These are phyloP conservation scores for Penicillium olsonii DNA, from an alignment of 2,329 filamentous ascomycete genomes.

Conservation along the genomic window DNA sequence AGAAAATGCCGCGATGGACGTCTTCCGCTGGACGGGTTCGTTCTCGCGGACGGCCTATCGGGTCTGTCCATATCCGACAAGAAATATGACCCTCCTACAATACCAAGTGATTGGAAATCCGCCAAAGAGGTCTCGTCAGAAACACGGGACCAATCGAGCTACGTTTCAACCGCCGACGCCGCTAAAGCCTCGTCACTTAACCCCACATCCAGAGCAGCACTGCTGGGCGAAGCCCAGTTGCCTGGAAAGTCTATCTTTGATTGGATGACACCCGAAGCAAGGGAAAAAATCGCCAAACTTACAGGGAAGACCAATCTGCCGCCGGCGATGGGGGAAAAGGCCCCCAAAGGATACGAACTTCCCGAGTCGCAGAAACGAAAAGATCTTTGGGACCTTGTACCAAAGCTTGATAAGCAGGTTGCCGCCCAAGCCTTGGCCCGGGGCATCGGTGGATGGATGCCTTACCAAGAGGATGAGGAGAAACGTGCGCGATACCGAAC, in stretches of 20 bases:
- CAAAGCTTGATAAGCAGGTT: slow-evolving; percentile 65
- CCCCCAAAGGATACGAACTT: slow-evolving; percentile 63
- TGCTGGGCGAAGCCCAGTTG: slow-evolving; percentile 77
- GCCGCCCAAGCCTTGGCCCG: slow-evolving; percentile 69
- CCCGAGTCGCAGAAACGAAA: slow-evolving; percentile 65
- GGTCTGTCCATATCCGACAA: slow-evolving; percentile 51
- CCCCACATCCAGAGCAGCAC: slow-evolving; percentile 71
- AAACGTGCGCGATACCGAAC: slow-evolving; percentile 80
- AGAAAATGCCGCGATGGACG: slow-evolving; percentile 81
- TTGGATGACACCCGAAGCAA: slow-evolving; percentile 75
- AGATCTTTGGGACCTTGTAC: slow-evolving; percentile 60
- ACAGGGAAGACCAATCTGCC: slow-evolving; percentile 79
- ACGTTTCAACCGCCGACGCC: slow-evolving; percentile 71
- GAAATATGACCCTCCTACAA: slow-evolving; percentile 46
- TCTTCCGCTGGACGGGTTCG: slow-evolving; percentile 76
- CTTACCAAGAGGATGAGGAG: slow-evolving; percentile 77
- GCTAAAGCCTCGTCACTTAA: slow-evolving; percentile 76
- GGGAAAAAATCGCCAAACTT: slow-evolving; percentile 72
- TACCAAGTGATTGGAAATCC: slow-evolving; percentile 68
- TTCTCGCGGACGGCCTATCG: slow-evolving; percentile 61
- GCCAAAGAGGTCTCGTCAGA: slow-evolving; percentile 48
- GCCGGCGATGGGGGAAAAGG: slow-evolving; percentile 71
- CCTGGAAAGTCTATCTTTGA: slow-evolving; percentile 96
- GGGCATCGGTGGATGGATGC: slow-evolving; percentile 69
- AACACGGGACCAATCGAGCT: slow-evolving; percentile 41